phyloP scores from a whole-genome alignment of 176 grass and related monocot species.

The Cymbopogon citratus region DNA sequence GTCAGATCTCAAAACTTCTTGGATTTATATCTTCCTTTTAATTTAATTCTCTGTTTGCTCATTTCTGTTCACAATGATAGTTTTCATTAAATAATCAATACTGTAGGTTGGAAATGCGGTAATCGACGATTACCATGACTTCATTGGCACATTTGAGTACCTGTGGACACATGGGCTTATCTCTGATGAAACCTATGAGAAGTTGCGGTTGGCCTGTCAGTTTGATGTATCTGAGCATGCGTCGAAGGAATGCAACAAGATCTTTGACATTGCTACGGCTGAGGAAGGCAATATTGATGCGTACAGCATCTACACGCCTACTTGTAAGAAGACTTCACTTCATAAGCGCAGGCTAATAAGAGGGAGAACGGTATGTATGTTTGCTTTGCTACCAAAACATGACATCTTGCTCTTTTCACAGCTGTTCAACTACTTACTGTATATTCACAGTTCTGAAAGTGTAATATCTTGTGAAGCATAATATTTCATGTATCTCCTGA shows the following conservation, averaged over 20 bases:
- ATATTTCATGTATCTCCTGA: conserved; percentile 3
- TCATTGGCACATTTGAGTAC: conserved; percentile 73
- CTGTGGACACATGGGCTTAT: conserved; percentile 93
- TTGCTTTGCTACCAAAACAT: not conserved
- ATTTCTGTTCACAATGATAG: conserved; percentile 5
- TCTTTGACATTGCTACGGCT: conserved; percentile 21
- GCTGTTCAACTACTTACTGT: not conserved
- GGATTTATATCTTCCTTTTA: not conserved
- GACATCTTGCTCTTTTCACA: not conserved
- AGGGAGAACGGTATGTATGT: conserved; percentile 36
- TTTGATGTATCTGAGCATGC: conserved; percentile 51
- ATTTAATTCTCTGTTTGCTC: not conserved
- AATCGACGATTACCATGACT: conserved; percentile 76
- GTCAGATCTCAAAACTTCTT: conserved; percentile 42
- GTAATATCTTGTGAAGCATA: not conserved
- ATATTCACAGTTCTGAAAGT: not conserved
- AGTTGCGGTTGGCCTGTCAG: conserved; percentile 52
- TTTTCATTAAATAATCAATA: not conserved
- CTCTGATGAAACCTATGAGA: conserved; percentile 73
- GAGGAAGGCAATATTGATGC: conserved; percentile 73
- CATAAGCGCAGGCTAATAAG: conserved; percentile 28
- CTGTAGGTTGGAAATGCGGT: conserved; percentile 83
- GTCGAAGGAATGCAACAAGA: conserved; percentile 38
- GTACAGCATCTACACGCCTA: conserved; percentile 78
- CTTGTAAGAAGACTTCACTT: conserved; percentile 42